Percentiles rank a stretch among this genome's conserved stretches.
Conservation (phyloP, 2,329 filamentous ascomycete genomes). For the Aspergillus sp. region DNA sequence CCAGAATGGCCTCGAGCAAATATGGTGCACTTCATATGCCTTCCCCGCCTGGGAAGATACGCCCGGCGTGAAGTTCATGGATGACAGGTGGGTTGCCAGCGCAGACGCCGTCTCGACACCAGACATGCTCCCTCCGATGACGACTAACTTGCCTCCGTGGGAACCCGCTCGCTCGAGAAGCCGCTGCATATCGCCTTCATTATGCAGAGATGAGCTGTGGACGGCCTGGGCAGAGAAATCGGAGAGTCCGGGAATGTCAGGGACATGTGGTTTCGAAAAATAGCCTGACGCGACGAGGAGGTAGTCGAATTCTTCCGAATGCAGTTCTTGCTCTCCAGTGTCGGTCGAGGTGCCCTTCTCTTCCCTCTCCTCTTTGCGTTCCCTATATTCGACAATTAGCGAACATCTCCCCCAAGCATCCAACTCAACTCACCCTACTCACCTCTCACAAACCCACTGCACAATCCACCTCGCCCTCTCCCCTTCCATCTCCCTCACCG, state of each 20-base stretch:
- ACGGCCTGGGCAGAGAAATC: slow-evolving; percentile 51
- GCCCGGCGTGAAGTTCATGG: slow-evolving; percentile 46
- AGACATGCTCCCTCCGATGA: slow-evolving; percentile 81
- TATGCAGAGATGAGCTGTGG: slow-evolving; percentile 68
- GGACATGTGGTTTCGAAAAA: slow-evolving; percentile 64
- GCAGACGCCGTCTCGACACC: slow-evolving; percentile 74
- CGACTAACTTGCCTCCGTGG: slow-evolving; percentile 61
- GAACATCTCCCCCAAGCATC: neutral
- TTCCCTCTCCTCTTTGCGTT: too few species aligned
- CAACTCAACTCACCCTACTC: neutral
- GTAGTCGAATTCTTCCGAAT: slow-evolving; percentile 59
- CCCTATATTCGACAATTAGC: neutral
- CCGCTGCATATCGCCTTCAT: slow-evolving; percentile 40
- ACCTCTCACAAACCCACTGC: slow-evolving; percentile 28
- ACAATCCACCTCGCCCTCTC: slow-evolving; percentile 40
- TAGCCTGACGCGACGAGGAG: slow-evolving; percentile 74
- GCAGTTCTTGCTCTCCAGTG: neutral
- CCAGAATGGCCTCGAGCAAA: slow-evolving; percentile 70
- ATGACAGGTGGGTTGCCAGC: slow-evolving; percentile 70
- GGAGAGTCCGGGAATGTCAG: slow-evolving; percentile 40
- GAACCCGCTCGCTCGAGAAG: slow-evolving; percentile 6
- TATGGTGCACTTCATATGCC: slow-evolving; percentile 59
- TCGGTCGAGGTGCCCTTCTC: too few species aligned
- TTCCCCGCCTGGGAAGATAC: slow-evolving; percentile 48
- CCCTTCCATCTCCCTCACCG: slow-evolving; percentile 18